Evolutionary conservation across 305 asterid species (phyloP), one percentile per base, ranked within the genome.

Genomic region (Solanum hybrid): DNA sequence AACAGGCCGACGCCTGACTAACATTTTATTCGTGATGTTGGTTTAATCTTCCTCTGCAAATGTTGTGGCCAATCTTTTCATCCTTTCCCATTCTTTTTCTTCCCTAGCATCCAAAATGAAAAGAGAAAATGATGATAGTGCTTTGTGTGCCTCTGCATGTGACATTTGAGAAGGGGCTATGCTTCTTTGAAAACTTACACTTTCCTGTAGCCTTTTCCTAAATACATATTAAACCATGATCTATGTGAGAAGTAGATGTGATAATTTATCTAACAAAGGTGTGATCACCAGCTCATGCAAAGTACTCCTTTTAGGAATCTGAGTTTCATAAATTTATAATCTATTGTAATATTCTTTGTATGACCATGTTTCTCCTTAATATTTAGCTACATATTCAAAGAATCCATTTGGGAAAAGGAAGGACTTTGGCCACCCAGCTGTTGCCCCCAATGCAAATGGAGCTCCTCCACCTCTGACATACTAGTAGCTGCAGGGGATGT

Each of bases 331-430:
- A 51, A 17, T 51, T 84, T 84, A 10, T 84, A 17, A 16, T 84
- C 75, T 31, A 51, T 6, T 56, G 27, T 11, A 84, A 20, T 7
- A 9, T 84, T 84, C 75, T 84, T 51, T 56, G 60, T 76, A 40
- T 89, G 86, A 6, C 84, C 76, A 11, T 75, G 92, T 91, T 94
- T 91, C 80, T 89, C 89, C 98, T 96, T 97, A 93, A 97, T 96
- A 26, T 90, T 89, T 88, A 91, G 92, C 92, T 90, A 97, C 98
- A 90, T 97, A 94, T 95, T 97, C 99, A 31, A 97, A 97, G 95
- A 97, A 97, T 86, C 99, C 99, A 88, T 97, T 97, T 38, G 99
- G 99, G 82, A 96, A 91, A 87, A 94, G 99, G 93, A 97, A 96
- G 95, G 98, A 96, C 91, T 92, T 88, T 10, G 86, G 78, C 92